Evolutionary conservation across 1,284 basidiomycete species (phyloP), one percentile per base, ranked within the genome.

Genomic region (Agaricales sp.): DNA sequence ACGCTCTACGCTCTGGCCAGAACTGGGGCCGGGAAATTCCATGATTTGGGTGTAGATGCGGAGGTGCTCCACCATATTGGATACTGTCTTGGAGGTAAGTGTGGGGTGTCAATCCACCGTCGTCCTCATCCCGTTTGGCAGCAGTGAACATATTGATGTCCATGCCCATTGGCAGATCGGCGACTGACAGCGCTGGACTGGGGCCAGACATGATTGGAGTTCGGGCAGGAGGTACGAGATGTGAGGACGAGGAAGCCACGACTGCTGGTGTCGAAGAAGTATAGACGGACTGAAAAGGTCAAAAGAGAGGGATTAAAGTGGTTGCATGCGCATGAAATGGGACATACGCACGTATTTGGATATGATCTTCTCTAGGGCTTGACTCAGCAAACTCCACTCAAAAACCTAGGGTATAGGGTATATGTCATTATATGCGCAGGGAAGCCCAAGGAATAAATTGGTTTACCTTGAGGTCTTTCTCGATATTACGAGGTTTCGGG

Each of bases 401-500:
- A 98, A 98, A 6, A 41, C 39, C 39, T 41, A 18, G 18, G 14
- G 4, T 6, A 41, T 41, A 11, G 19, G 18, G 8, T n/a, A n/a
- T n/a, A 41, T 4, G 39, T 41, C 39, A 41, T 4, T 41, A 4
- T 41, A 41, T 41, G 39, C 39, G 39, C 30, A 35, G 39, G 39
- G 6, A 41, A 41, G 4, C 39, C n/a, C 39, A 8, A 4, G 39
- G 18, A 41, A 20, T 8, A 41, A n/a, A 11, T 6, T 14, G 14
- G 14, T 6, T 30, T 2, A 97, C 92, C 67, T 98, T 98, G 62
- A 98, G 78, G 60, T 96, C 92, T 74, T 98, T 97, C 65, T 97
- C 94, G 54, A 98, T 98, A 64, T 95, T 94, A 48, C 95, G 75
- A 3, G 94, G 94, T 64, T 92, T 93, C 2, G 94, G 94, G 50